Evolutionary conservation across 306 rosid genomes (phyloP).

Genomic region (Quercus dentata): DNA sequence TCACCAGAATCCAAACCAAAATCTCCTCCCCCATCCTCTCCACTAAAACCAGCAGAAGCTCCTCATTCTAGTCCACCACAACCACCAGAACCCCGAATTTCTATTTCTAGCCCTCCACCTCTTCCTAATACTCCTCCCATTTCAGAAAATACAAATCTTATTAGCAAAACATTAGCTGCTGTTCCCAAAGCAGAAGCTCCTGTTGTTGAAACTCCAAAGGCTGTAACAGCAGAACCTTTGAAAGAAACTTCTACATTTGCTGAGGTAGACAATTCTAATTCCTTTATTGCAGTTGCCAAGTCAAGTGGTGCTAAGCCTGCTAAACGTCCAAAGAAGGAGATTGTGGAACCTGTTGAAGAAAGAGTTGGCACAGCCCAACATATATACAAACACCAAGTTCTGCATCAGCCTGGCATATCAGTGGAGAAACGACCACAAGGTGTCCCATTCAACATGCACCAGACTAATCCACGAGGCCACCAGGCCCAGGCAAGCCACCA

Average conservation of each 20-base stretch:
- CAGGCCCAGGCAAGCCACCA: conserved; percentile 22
- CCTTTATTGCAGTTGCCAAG: conserved; percentile 16
- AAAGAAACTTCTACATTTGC: conserved; percentile 14
- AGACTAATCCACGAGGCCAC: conserved; percentile 33
- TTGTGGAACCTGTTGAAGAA: conserved; percentile 13
- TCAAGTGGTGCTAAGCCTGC: conserved; percentile 17
- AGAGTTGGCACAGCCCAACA: conserved; percentile 17
- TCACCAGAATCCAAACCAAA: conserved; percentile 34
- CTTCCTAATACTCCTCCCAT: conserved; percentile 19
- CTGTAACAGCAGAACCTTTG: conserved; percentile 16
- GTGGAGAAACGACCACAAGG: conserved; percentile 57
- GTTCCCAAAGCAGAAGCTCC: conserved; percentile 15
- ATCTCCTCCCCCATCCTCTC: conserved; percentile 11
- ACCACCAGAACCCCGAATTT: background rate
- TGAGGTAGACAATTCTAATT: conserved; percentile 3
- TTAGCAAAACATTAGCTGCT: conserved; percentile 14
- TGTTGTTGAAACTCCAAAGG: background rate
- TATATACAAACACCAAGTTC: conserved; percentile 44
- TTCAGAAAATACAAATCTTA: conserved; percentile 19
- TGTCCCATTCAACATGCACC: conserved; percentile 38
- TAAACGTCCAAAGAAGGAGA: conserved; percentile 26
- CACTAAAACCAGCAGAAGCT: conserved; percentile 21
- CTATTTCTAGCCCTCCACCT: conserved; percentile 6
- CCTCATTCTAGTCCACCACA: conserved; percentile 28
- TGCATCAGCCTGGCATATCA: conserved; percentile 42